Conservation (phyloP, 768 basidiomycete genomes). For the Calocera cornea region DNA sequence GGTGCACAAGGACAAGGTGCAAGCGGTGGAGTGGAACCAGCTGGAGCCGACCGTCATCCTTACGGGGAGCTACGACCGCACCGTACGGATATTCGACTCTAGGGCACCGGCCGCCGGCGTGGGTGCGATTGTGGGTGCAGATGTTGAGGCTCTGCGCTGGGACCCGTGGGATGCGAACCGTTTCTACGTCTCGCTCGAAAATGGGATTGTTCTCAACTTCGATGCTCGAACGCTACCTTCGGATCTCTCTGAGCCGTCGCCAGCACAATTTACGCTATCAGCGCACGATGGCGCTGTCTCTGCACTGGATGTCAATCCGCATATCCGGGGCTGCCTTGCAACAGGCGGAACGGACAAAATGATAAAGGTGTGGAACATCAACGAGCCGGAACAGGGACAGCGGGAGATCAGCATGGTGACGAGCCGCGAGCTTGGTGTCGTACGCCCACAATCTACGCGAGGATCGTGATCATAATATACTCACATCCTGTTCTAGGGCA, state of each 20-base stretch:
- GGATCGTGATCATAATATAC: not conserved
- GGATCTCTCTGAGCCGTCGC: conserved; percentile 47
- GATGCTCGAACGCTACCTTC: conserved; percentile 75
- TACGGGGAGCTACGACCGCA: conserved; percentile 89
- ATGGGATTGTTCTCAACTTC: conserved; percentile 83
- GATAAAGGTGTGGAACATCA: conserved; percentile 92
- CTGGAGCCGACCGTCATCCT: conserved; percentile 77
- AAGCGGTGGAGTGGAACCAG: conserved; percentile 91
- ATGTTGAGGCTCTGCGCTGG: conserved; percentile 90
- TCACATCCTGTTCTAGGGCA: conserved; percentile 46
- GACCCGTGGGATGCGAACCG: conserved; percentile 84
- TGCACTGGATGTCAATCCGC: conserved; percentile 79
- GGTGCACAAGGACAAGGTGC: conserved; percentile 85
- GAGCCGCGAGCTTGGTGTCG: conserved; percentile 80
- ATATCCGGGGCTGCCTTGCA: conserved; percentile 76
- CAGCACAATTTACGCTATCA: conserved; percentile 71
- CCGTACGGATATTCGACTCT: conserved; percentile 88
- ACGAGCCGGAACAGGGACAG: conserved; percentile 51
- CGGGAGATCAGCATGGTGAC: conserved; percentile 70
- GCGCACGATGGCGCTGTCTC: conserved; percentile 89
- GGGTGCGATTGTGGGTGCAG: conserved; percentile 73
- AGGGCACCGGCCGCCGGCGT: conserved; percentile 69
- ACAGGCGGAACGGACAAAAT: conserved; percentile 93
- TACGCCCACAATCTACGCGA: conserved; percentile 25
- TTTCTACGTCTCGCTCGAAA: conserved; percentile 90